Conservation (phyloP, 2,329 filamentous ascomycete species). For the Erysiphe pulchra region DNA sequence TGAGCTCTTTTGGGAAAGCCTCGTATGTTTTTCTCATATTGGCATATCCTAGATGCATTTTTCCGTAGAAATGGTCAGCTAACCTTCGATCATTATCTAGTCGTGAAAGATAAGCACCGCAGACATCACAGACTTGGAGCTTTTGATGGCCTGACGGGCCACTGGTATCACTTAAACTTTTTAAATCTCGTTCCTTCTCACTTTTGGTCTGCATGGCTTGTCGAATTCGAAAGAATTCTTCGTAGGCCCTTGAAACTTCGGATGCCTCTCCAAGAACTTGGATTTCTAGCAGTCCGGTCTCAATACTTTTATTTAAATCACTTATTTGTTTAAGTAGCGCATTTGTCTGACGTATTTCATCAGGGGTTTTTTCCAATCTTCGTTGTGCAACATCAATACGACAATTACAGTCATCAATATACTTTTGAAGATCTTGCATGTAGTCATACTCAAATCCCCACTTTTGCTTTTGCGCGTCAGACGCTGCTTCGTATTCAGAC, state of each 20-base stretch:
- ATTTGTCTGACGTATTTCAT: conserved; percentile 92
- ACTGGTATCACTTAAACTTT: conserved; percentile 70
- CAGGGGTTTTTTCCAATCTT: conserved; percentile 83
- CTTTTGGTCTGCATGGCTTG: conserved; percentile 59
- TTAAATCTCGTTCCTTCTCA: conserved; percentile 68
- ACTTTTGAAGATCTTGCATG: conserved; percentile 81
- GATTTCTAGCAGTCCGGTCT: conserved; percentile 63
- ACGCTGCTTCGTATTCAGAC: conserved; percentile 57
- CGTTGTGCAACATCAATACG: conserved; percentile 79
- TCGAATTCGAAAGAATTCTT: conserved; percentile 69
- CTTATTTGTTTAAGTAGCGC: conserved; percentile 64
- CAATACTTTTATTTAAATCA: conserved; percentile 54
- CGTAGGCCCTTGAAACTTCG: conserved; percentile 56
- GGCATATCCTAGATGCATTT: conserved; percentile 96
- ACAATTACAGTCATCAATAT: conserved; percentile 89
- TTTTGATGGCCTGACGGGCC: conserved; percentile 93
- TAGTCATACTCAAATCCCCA: conserved; percentile 95
- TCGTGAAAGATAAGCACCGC: conserved; percentile 75
- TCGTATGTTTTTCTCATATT: conserved; percentile 93
- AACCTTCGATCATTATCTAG: conserved; percentile 84
- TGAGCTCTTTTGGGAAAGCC: conserved; percentile 63
- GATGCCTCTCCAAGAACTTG: conserved; percentile 61
- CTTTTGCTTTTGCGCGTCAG: conserved; percentile 34
- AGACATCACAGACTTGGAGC: conserved; percentile 94
- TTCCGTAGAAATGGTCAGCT: conserved; percentile 95